These are phyloP conservation scores for Hyaloperonospora arabidopsidis DNA, from an alignment of 352 stramenopile genomes.

Conservation along the genomic window DNA sequence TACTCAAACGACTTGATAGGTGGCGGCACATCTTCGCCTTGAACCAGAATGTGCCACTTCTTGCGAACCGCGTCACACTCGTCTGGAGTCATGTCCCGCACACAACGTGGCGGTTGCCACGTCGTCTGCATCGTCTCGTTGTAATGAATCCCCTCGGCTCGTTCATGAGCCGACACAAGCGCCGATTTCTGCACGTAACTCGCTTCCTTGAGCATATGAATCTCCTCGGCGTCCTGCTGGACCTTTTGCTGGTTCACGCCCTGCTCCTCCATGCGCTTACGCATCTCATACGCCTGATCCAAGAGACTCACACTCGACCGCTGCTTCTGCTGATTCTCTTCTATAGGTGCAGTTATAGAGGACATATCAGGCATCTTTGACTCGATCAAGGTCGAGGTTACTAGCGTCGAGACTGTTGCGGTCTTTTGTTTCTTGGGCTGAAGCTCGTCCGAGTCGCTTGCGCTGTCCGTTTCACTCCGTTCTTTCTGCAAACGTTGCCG, in stretches of 20 bases:
- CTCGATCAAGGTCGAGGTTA: no score
- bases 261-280: slow-evolving; percentile 61
- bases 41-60: slow-evolving; percentile 97
- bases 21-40: slow-evolving; percentile 93
- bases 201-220: slow-evolving; percentile 92
- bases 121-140: slow-evolving; percentile 84
- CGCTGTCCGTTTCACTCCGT: slow-evolving; percentile 24
- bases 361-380: no score
- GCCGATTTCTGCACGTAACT: slow-evolving; percentile 94
- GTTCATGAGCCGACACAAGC: slow-evolving; percentile 89
- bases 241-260: slow-evolving; percentile 75
- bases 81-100: slow-evolving; percentile 79
- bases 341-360: no score
- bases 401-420: neutral
- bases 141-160: slow-evolving; percentile 89
- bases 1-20: slow-evolving; percentile 96
- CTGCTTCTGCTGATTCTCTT: slow-evolving; percentile 3
- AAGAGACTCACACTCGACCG: slow-evolving; percentile 70
- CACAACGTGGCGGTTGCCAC: slow-evolving; percentile 86
- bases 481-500: slow-evolving; percentile 49
- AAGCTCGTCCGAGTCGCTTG: slow-evolving; percentile 13
- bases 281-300: slow-evolving; percentile 80
- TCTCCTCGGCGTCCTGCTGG: slow-evolving; percentile 81
- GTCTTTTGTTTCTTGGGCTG: slow-evolving; percentile 17
- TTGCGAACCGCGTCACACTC: slow-evolving; percentile 89